These are phyloP conservation scores for Lotus japonicus DNA, from an alignment of 306 rosid genomes.

Conservation along the genomic window DNA sequence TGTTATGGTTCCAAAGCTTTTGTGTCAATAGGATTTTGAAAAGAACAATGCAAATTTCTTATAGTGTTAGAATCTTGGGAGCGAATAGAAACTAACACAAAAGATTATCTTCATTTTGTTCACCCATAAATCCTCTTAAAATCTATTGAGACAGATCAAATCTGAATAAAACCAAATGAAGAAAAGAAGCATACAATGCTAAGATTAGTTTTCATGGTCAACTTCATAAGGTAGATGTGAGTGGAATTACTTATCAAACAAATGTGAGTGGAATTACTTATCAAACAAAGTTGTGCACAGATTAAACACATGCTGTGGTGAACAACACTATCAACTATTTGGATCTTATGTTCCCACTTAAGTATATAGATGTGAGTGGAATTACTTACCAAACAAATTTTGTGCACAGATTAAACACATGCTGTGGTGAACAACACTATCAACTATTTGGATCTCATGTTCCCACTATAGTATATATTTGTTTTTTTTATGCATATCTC, in stretches of 20 bases:
- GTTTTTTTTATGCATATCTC: neutral
- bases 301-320: neutral
- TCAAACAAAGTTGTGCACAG: neutral
- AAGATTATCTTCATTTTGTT: neutral
- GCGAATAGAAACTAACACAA: neutral
- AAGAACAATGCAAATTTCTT: neutral
- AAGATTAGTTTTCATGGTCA: neutral
- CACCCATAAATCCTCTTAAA: no score
- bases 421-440: neutral
- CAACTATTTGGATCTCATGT: neutral
- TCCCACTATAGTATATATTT: neutral
- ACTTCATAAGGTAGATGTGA: neutral
- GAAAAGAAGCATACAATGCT: neutral
- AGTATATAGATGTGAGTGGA: no score
- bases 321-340: neutral
- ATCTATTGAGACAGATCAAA: neutral
- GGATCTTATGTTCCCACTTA: neutral
- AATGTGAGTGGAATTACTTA: neutral
- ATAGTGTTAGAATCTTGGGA: neutral
- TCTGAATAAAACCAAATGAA: slow-evolving; percentile 3
- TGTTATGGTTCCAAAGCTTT: neutral
- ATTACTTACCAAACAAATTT: neutral
- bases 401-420: neutral
- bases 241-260: slow-evolving; percentile 4
- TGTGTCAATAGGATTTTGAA: neutral